Conservation (phyloP, 2,329 filamentous ascomycete genomes). For the Pseudogymnoascus sp. region DNA sequence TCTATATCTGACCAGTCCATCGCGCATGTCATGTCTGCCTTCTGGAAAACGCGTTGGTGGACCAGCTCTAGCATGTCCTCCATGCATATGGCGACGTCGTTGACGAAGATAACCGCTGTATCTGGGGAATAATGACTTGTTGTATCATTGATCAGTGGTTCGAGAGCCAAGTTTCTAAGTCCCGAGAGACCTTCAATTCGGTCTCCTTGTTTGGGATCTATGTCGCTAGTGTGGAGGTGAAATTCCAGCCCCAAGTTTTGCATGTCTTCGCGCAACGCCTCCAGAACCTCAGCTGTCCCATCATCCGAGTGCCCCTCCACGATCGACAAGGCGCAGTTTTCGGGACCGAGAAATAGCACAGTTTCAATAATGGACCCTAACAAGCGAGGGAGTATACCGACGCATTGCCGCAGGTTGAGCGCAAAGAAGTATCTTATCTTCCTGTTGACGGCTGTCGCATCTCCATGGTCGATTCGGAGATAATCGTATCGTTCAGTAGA, state of each 20-base stretch:
- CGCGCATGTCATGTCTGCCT: conserved; percentile 48
- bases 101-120: conserved; percentile 43
- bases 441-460: conserved; percentile 20
- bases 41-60: conserved; percentile 38
- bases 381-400: conserved; percentile 40
- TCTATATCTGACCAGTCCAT: conserved; percentile 49
- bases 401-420: conserved; percentile 41
- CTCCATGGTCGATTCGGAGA: conserved; percentile 6
- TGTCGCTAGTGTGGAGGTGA: conserved; percentile 34
- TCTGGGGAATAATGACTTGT: conserved; percentile 25
- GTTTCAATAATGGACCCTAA: conserved; percentile 44
- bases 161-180: conserved; percentile 45
- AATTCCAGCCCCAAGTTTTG: conserved; percentile 34
- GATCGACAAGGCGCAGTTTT: conserved; percentile 44
- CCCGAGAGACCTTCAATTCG: conserved; percentile 41
- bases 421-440: conserved; percentile 42
- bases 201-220: conserved; percentile 36
- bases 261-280: conserved; percentile 33
- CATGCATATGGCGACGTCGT: conserved; percentile 43
- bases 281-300: conserved; percentile 44
- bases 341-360: conserved; percentile 41
- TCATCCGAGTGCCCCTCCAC: conserved; percentile 49
- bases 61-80: conserved; percentile 52
- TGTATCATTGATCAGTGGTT: conserved; percentile 33
- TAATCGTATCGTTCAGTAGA: conserved; percentile 13